These are phyloP conservation scores for Papilionanthe hybrid DNA, from an alignment of 116 monocot genomes.

Conservation along the genomic window DNA sequence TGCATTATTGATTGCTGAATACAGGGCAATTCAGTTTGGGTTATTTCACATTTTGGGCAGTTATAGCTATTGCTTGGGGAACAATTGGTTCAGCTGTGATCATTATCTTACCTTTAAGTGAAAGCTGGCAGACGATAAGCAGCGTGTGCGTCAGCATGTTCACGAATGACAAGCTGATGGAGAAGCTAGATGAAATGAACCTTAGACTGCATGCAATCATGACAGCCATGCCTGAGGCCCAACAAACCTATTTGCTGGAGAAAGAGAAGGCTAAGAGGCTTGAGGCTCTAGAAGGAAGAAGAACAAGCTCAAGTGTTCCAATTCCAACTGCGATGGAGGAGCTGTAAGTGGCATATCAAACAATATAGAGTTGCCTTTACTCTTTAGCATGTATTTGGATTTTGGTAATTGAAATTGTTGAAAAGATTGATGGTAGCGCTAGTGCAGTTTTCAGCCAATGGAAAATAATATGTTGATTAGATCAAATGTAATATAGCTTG, in stretches of 20 bases:
- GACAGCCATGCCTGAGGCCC: conserved; percentile 61
- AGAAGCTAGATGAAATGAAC: conserved; percentile 72
- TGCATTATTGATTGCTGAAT: not conserved
- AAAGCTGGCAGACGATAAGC: conserved; percentile 78
- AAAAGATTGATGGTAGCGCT: too few relatives aligned
- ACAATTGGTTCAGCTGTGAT: conserved; percentile 73
- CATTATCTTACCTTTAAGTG: conserved; percentile 66
- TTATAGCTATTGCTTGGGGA: conserved; percentile 75
- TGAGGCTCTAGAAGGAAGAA: conserved; percentile 28
- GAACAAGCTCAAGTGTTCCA: not conserved
- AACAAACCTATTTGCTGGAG: conserved; percentile 47
- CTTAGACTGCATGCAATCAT: conserved; percentile 50
- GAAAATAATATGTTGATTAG: too few relatives aligned
- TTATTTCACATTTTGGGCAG: conserved; percentile 93
- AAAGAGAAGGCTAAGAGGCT: conserved; percentile 59
- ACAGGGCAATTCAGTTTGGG: conserved; percentile 61
- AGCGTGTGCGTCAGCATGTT: conserved; percentile 64
- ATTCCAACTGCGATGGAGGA: not conserved
- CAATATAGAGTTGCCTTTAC: not conserved
- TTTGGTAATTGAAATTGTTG: not conserved
- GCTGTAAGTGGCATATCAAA: not conserved
- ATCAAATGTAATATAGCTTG: too few relatives aligned
- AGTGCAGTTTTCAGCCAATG: too few relatives aligned
- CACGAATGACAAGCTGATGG: conserved; percentile 54
- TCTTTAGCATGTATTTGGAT: not conserved